phyloP scores from a whole-genome alignment of 495 filamentous ascomycete genomes.

The Lophiotrema nucula region DNA sequence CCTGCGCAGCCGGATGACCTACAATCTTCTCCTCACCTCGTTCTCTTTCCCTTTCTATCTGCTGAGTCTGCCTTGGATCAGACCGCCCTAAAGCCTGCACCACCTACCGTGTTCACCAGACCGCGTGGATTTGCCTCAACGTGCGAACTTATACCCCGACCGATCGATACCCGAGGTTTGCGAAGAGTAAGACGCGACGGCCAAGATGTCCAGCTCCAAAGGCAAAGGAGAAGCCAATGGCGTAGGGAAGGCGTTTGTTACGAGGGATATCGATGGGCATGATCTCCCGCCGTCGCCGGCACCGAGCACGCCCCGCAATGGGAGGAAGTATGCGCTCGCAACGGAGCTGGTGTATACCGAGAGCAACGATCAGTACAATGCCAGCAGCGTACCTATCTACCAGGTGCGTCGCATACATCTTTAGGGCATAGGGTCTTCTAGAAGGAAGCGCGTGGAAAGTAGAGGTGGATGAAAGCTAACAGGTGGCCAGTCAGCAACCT shows the following conservation, averaged over 20 bases:
- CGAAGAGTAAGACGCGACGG: neutral
- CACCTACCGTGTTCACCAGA: too few relatives aligned
- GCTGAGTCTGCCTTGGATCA: too few relatives aligned
- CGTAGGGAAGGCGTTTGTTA: constrained; percentile 64
- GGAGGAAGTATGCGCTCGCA: constrained; percentile 83
- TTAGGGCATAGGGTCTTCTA: neutral
- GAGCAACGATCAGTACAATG: constrained; percentile 89
- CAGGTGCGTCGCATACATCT: constrained; percentile 60
- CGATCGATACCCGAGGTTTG: neutral
- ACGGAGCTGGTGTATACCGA: constrained; percentile 97
- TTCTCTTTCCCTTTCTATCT: neutral
- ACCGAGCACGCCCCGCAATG: constrained; percentile 83
- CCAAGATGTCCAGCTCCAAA: constrained; percentile 30
- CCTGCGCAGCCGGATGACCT: constrained; percentile 14
- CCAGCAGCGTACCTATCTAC: constrained; percentile 94
- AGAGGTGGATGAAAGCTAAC: constrained; percentile 22
- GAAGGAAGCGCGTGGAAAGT: too few relatives aligned
- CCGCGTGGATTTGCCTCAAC: constrained; percentile 27
- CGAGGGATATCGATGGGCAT: constrained; percentile 83
- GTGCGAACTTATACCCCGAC: constrained; percentile 1
- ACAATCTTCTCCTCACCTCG: neutral
- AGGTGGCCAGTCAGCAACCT: constrained; percentile 74
- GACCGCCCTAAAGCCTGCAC: too few relatives aligned
- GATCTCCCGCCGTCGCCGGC: constrained; percentile 91
- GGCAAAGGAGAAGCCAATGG: constrained; percentile 27